phyloP scores from a whole-genome alignment of 352 stramenopile species.

The Globisporangium alternatum region DNA sequence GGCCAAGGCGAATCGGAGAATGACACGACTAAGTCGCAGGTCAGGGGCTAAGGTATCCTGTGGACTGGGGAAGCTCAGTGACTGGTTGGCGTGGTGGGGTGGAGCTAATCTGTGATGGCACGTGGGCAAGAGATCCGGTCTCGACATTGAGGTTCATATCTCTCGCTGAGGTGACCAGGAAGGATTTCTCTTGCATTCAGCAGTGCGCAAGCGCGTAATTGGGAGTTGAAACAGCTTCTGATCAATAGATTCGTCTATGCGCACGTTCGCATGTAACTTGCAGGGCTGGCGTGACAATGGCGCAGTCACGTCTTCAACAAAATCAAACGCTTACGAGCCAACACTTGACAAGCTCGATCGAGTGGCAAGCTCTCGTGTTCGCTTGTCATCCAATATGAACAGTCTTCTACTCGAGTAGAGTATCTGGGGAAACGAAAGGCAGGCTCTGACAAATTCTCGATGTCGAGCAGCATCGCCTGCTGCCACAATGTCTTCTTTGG shows the following conservation, averaged over 20 bases:
- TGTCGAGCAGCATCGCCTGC: no score
- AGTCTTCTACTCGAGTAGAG: no score
- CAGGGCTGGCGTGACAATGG: constrained; percentile 45
- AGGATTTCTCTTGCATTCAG: no score
- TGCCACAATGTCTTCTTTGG: no score
- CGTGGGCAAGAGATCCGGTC: background rate
- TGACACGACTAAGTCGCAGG: background rate
- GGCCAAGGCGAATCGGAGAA: background rate
- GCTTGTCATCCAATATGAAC: no score
- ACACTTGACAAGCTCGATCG: background rate
- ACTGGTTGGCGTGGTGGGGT: constrained; percentile 16
- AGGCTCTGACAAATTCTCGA: no score
- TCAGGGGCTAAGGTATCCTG: no score
- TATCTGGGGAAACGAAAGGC: no score
- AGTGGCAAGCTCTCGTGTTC: no score
- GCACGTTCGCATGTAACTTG: background rate
- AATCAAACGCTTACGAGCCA: constrained; percentile 5
- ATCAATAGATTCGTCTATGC: background rate
- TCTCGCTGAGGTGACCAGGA: background rate
- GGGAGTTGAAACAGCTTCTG: background rate
- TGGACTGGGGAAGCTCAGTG: background rate
- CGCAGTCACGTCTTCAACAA: constrained; percentile 51
- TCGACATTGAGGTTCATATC: background rate
- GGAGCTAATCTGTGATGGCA: constrained; percentile 1
- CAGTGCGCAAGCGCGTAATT: no score